Conservation (phyloP, 768 basidiomycete genomes). For the Termitomyces sp. region DNA sequence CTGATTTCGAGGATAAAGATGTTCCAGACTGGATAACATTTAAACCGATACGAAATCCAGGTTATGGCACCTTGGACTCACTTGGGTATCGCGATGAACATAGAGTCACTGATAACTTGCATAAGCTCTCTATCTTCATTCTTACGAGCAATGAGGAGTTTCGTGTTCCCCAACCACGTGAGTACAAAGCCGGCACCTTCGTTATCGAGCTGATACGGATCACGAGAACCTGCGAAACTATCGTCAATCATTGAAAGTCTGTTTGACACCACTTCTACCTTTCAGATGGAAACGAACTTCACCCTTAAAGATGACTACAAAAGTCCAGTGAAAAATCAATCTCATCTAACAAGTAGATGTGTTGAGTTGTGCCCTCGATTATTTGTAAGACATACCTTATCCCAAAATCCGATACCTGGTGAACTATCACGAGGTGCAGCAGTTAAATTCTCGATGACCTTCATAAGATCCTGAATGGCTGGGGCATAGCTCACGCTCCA, state of each 20-base stretch:
- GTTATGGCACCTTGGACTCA: conserved; percentile 31
- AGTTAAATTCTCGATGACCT: conserved; percentile 75
- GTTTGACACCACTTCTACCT: conserved; percentile 34
- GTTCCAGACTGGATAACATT: conserved; percentile 14
- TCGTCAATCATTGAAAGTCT: background rate
- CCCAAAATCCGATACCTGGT: conserved; percentile 89
- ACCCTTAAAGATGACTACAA: conserved; percentile 58
- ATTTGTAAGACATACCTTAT: conserved; percentile 54
- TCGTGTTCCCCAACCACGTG: conserved; percentile 75
- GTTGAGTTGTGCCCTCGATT: background rate
- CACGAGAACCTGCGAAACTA: conserved; percentile 57
- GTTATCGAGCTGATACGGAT: conserved; percentile 68
- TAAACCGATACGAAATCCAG: background rate
- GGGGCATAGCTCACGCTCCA: conserved; percentile 91
- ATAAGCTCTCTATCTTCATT: conserved; percentile 75
- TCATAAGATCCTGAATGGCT: conserved; percentile 82
- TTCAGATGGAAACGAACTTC: conserved; percentile 83
- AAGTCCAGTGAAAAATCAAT: conserved; percentile 80
- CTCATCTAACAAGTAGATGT: conserved; percentile 45
- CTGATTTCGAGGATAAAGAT: conserved; percentile 16
- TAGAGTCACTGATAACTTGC: conserved; percentile 76
- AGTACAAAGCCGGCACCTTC: conserved; percentile 85
- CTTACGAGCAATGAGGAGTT: conserved; percentile 60
- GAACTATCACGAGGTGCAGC: conserved; percentile 77
- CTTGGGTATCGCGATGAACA: conserved; percentile 85